A percentile compares a stretch with the other conserved stretches of the same genome.
Conservation (phyloP, 2,329 filamentous ascomycete species). For the Xylaria sp. region DNA sequence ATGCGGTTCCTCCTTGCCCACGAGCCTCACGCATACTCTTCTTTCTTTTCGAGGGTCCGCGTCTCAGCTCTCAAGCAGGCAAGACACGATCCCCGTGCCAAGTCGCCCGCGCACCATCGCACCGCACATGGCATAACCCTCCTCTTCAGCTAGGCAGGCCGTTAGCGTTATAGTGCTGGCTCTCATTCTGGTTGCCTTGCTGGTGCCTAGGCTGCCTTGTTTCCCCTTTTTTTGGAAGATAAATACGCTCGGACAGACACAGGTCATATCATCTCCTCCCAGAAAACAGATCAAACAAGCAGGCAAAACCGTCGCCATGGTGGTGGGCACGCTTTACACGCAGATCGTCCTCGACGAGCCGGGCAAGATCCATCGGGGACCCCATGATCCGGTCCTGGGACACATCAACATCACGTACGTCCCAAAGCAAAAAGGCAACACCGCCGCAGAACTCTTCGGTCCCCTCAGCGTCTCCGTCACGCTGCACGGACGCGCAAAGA, state of each 20-base stretch:
- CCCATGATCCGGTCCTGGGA: conserved; percentile 11
- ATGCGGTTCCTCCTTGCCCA: no score
- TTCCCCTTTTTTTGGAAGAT: neutral
- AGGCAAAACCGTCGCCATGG: conserved; percentile 2
- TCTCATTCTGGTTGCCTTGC: no score
- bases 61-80: no score
- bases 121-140: no score
- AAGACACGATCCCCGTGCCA: no score
- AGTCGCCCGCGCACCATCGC: no score
- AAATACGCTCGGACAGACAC: neutral
- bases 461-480: conserved; percentile 11
- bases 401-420: conserved; percentile 11
- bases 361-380: conserved; percentile 11
- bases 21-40: no score
- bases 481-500: conserved; percentile 18
- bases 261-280: neutral
- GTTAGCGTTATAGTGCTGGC: no score
- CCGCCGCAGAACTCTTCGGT: conserved; percentile 12
- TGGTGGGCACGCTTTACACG: conserved; percentile 11
- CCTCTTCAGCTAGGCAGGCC: no score
- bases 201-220: neutral
- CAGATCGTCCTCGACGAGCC: conserved; percentile 11
- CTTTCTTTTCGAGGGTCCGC: no score
- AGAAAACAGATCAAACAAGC: neutral
- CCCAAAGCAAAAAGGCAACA: neutral